phyloP scores from a whole-genome alignment of 2,329 filamentous ascomycete genomes.

The Simplicillium aogashimaense region DNA sequence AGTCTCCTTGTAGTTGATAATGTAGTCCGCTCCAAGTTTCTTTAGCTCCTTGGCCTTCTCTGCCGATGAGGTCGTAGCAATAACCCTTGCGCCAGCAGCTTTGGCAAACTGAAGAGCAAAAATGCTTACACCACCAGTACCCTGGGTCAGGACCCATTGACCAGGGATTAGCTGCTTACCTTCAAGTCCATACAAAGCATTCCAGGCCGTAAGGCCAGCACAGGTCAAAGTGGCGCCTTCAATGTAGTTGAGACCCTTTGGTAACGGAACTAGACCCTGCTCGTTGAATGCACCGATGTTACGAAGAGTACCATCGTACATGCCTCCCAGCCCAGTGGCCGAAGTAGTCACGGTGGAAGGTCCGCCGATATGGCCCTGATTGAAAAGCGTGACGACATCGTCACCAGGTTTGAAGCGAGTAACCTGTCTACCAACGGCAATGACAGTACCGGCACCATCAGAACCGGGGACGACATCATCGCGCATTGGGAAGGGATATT shows the following conservation, averaged over 20 bases:
- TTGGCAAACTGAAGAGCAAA: too few relatives aligned
- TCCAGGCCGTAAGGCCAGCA: conserved; percentile 56
- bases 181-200: conserved; percentile 49
- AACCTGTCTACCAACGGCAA: conserved; percentile 39
- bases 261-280: conserved; percentile 54
- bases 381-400: conserved; percentile 51
- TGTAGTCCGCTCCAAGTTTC: too few relatives aligned
- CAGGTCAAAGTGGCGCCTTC: conserved; percentile 51
- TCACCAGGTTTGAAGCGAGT: conserved; percentile 40
- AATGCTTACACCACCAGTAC: too few relatives aligned
- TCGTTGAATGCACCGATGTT: conserved; percentile 60
- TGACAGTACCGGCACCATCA: conserved; percentile 43
- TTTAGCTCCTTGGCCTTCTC: too few relatives aligned
- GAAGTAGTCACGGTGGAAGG: conserved; percentile 21
- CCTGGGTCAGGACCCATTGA: conserved; percentile 17
- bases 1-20: too few relatives aligned
- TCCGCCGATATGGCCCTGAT: conserved; percentile 40
- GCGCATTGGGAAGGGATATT: conserved; percentile 33
- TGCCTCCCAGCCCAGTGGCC: conserved; percentile 55
- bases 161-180: conserved; percentile 39
- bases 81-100: too few relatives aligned
- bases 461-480: conserved; percentile 38
- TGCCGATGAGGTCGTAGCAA: too few relatives aligned
- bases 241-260: conserved; percentile 39
- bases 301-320: conserved; percentile 57